Evolutionary conservation across 371 early-diverging fungal species (phyloP).

Genomic region (Mucor indicus): DNA sequence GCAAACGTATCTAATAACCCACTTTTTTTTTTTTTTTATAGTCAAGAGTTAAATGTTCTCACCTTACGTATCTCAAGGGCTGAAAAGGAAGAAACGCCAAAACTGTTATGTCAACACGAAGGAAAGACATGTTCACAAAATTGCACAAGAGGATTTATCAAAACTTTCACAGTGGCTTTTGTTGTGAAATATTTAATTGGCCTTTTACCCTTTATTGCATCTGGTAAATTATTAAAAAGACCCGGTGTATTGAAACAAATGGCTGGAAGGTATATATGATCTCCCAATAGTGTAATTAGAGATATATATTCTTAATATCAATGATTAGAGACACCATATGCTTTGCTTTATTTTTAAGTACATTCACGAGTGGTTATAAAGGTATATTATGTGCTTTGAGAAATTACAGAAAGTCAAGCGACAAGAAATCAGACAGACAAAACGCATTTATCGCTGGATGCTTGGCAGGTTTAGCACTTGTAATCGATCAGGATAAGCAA

Average conservation of each 20-base stretch:
- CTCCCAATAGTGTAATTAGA: neutral
- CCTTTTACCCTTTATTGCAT: slow-evolving; percentile 62
- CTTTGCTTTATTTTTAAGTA: slow-evolving; percentile 82
- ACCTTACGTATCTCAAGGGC: slow-evolving; percentile 43
- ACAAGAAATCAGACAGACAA: slow-evolving; percentile 50
- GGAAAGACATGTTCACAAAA: slow-evolving; percentile 77
- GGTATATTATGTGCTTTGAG: slow-evolving; percentile 73
- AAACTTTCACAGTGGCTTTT: slow-evolving; percentile 71
- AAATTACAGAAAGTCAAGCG: slow-evolving; percentile 39
- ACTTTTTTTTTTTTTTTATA: slow-evolving; percentile 6
- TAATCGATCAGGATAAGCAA: slow-evolving; percentile 68
- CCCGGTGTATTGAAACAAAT: slow-evolving; percentile 58
- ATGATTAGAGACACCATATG: slow-evolving; percentile 62
- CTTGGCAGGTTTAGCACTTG: slow-evolving; percentile 68
- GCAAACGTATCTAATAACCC: neutral
- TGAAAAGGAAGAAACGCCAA: slow-evolving; percentile 15
- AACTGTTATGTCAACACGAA: slow-evolving; percentile 72
- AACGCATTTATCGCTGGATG: slow-evolving; percentile 81
- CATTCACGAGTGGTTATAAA: slow-evolving; percentile 78
- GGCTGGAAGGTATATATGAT: slow-evolving; percentile 47
- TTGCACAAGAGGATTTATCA: slow-evolving; percentile 69
- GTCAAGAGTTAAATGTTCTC: slow-evolving; percentile 59
- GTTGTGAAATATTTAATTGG: slow-evolving; percentile 74
- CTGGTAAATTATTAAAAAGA: slow-evolving; percentile 63
- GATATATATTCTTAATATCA: neutral